Percentiles rank a stretch among this genome's conserved stretches.
These are phyloP conservation scores for Boletus huronensis DNA, from an alignment of 768 basidiomycete genomes.

Conservation along the genomic window DNA sequence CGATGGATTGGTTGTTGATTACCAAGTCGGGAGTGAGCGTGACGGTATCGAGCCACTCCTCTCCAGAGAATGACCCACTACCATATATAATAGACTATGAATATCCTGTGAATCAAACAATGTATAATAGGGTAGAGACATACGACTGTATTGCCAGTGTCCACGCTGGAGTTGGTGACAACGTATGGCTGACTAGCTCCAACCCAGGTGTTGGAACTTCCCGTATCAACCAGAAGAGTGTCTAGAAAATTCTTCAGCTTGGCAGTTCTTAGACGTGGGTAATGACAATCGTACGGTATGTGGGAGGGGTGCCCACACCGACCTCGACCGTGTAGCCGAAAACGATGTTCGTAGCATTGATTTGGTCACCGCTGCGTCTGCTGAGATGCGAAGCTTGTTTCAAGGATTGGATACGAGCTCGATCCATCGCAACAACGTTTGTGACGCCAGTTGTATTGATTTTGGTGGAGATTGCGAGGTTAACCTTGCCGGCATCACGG, in stretches of 20 bases:
- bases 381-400: background rate
- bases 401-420: conserved; percentile 15
- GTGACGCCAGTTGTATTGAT: conserved; percentile 8
- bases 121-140: background rate
- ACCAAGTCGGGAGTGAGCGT: conserved; percentile 5
- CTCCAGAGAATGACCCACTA: conserved; percentile 6
- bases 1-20: conserved; percentile 32
- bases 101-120: conserved; percentile 3
- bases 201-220: conserved; percentile 33
- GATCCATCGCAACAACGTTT: conserved; percentile 16
- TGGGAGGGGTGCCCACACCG: conserved; percentile 23
- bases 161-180: conserved; percentile 11
- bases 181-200: conserved; percentile 21
- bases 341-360: conserved; percentile 18
- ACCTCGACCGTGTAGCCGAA: conserved; percentile 31
- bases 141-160: conserved; percentile 21
- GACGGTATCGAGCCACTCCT: conserved; percentile 18
- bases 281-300: conserved; percentile 18
- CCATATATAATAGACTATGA: background rate
- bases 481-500: conserved; percentile 9
- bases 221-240: conserved; percentile 29
- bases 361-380: background rate
- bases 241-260: conserved; percentile 12
- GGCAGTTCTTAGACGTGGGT: background rate
- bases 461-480: conserved; percentile 13